These are phyloP conservation scores for Cochlearia excelsa DNA, from an alignment of 345 rosid species.

Conservation along the genomic window DNA sequence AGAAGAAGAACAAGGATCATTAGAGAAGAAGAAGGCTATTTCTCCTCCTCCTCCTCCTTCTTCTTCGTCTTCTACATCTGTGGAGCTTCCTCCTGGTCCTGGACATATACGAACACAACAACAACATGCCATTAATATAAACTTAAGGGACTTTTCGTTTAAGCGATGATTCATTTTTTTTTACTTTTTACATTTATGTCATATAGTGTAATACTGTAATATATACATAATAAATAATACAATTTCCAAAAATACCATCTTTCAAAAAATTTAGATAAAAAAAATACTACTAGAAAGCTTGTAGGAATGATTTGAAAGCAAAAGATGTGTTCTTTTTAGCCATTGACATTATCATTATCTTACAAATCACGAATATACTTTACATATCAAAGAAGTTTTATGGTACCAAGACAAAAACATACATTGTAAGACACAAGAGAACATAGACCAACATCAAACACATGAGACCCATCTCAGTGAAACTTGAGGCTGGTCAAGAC, in stretches of 20 bases:
- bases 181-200: too few species aligned
- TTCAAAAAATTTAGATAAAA: too few species aligned
- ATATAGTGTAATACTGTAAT: too few species aligned
- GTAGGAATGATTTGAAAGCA: too few species aligned
- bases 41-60: neutral
- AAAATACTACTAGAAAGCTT: too few species aligned
- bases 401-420: conserved; percentile 20
- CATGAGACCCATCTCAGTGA: conserved; percentile 44
- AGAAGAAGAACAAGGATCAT: conserved; percentile 12
- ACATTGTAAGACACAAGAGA: conserved; percentile 18
- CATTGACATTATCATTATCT: conserved; percentile 39
- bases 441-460: conserved; percentile 17
- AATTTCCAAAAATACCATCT: too few species aligned
- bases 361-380: conserved; percentile 43
- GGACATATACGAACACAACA: conserved; percentile 4
- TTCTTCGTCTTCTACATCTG: conserved; percentile 11
- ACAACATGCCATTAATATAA: conserved; percentile 26
- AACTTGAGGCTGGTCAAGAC: conserved; percentile 92
- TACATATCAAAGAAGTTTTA: conserved; percentile 30
- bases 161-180: neutral
- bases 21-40: too few species aligned
- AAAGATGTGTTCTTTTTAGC: neutral
- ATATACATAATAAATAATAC: too few species aligned
- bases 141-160: conserved; percentile 38
- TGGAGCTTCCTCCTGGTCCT: conserved; percentile 27